A percentile compares a stretch with the other conserved stretches of the same genome.
Evolutionary conservation across 495 filamentous ascomycete genomes (phyloP).

Genomic region (Podospora fimiseda): DNA sequence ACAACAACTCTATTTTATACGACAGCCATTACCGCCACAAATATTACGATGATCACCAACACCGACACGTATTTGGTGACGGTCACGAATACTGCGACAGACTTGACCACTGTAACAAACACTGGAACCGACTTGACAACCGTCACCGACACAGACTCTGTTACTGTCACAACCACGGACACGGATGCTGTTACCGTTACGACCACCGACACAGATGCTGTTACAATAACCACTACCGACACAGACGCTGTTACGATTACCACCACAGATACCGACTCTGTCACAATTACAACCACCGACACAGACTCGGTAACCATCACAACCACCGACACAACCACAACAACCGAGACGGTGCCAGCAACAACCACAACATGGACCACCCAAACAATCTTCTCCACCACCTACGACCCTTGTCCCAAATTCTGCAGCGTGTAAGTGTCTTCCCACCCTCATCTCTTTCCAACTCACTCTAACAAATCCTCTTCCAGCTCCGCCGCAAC

Average conservation of each 20-base stretch:
- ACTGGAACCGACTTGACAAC: slow-evolving; percentile 10
- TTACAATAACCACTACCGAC: slow-evolving; percentile 6
- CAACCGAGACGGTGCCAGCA: slow-evolving; percentile 6
- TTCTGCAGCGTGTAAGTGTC: slow-evolving; percentile 30
- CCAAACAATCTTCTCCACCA: slow-evolving; percentile 16
- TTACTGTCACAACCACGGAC: slow-evolving; percentile 1
- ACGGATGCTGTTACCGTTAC: slow-evolving; percentile 1
- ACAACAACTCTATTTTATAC: slow-evolving; percentile 6
- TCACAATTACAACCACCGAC: neutral
- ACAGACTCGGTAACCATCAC: slow-evolving; percentile 12
- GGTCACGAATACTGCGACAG: slow-evolving; percentile 7
- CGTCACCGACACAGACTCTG: slow-evolving; percentile 9
- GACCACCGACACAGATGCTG: slow-evolving; percentile 6
- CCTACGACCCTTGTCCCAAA: slow-evolving; percentile 22
- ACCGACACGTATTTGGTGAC: slow-evolving; percentile 9
- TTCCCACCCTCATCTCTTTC: neutral
- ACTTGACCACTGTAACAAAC: slow-evolving; percentile 4
- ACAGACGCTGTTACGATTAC: slow-evolving; percentile 10
- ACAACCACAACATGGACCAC: slow-evolving; percentile 7
- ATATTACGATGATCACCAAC: slow-evolving; percentile 4
- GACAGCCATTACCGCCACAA: neutral
- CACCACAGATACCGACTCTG: slow-evolving; percentile 5
- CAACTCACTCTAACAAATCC: neutral
- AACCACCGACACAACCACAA: slow-evolving; percentile 8
- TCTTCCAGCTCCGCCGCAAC: slow-evolving; percentile 25